These are phyloP conservation scores for Penicillium psychrosexuale DNA, from an alignment of 2,329 filamentous ascomycete species.

Conservation along the genomic window DNA sequence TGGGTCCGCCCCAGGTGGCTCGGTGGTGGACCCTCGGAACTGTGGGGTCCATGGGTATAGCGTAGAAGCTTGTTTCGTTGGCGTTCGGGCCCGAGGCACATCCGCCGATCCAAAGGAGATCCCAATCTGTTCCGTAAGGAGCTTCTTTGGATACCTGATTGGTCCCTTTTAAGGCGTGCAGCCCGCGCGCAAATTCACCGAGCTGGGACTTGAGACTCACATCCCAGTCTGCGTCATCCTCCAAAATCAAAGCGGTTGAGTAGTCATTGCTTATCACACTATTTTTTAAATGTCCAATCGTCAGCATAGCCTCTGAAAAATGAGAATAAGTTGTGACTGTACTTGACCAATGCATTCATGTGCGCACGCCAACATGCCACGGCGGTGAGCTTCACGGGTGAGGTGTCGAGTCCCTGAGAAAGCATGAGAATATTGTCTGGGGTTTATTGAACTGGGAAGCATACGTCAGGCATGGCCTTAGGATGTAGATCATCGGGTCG, in stretches of 20 bases:
- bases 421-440: slow-evolving; percentile 3
- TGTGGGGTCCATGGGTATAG: slow-evolving; percentile 33
- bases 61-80: slow-evolving; percentile 29
- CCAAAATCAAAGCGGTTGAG: slow-evolving; percentile 52
- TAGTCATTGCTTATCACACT: slow-evolving; percentile 48
- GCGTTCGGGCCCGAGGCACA: slow-evolving; percentile 38
- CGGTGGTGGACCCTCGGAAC: slow-evolving; percentile 18
- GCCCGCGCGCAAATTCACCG: slow-evolving; percentile 33
- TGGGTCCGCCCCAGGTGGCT: slow-evolving; percentile 20
- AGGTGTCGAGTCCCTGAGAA: slow-evolving; percentile 11
- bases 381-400: slow-evolving; percentile 25
- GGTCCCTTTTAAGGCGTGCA: slow-evolving; percentile 31
- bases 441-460: neutral
- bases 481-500: slow-evolving; percentile 40
- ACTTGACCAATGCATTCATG: slow-evolving; percentile 37
- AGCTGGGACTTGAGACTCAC: slow-evolving; percentile 51
- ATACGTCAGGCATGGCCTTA: slow-evolving; percentile 43
- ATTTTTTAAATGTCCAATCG: neutral
- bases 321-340: slow-evolving; percentile 1
- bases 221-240: slow-evolving; percentile 60
- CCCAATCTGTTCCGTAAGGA: slow-evolving; percentile 54
- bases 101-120: slow-evolving; percentile 53
- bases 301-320: neutral
- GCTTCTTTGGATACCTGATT: slow-evolving; percentile 29
- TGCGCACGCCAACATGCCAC: slow-evolving; percentile 46